These are phyloP conservation scores for Syzygium aqueum DNA, from an alignment of 345 rosid genomes.

Conservation along the genomic window DNA sequence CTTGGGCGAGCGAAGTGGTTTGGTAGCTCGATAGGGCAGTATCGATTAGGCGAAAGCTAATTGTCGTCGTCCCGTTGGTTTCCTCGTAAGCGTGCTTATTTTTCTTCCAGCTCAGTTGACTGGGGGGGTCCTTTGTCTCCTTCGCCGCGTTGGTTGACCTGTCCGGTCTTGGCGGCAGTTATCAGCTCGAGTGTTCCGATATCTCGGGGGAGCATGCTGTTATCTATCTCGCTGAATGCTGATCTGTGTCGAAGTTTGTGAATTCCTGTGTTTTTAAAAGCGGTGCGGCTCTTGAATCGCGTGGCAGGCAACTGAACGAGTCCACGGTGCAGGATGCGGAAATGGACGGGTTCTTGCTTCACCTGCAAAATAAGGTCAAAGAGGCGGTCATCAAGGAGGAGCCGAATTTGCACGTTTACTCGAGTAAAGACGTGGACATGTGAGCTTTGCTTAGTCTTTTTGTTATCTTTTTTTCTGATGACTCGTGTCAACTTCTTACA, in stretches of 20 bases:
- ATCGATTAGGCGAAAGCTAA: neutral
- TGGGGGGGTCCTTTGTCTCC: neutral
- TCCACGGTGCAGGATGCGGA: slow-evolving; percentile 51
- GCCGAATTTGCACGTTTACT: slow-evolving; percentile 59
- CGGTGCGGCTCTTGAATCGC: neutral
- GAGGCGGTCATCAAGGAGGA: slow-evolving; percentile 53
- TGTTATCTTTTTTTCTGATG: neutral
- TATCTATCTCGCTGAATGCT: neutral
- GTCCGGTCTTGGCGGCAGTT: neutral
- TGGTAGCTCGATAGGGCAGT: neutral
- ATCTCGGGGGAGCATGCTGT: neutral
- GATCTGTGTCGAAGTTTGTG: neutral
- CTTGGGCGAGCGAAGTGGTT: neutral
- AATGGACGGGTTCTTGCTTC: slow-evolving; percentile 75
- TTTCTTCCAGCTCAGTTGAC: neutral
- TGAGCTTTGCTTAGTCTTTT: slow-evolving; percentile 19
- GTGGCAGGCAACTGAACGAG: slow-evolving; percentile 49
- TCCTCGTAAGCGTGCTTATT: neutral
- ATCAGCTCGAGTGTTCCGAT: neutral
- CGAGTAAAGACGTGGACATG: slow-evolving; percentile 86
- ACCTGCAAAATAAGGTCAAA: slow-evolving; percentile 76
- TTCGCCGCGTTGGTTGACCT: neutral
- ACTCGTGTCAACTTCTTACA: neutral
- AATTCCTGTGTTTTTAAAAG: neutral
- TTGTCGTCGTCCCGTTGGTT: neutral